Evolutionary conservation across 257 asterid genomes (phyloP).

Genomic region (Gardenia jasminoides): DNA sequence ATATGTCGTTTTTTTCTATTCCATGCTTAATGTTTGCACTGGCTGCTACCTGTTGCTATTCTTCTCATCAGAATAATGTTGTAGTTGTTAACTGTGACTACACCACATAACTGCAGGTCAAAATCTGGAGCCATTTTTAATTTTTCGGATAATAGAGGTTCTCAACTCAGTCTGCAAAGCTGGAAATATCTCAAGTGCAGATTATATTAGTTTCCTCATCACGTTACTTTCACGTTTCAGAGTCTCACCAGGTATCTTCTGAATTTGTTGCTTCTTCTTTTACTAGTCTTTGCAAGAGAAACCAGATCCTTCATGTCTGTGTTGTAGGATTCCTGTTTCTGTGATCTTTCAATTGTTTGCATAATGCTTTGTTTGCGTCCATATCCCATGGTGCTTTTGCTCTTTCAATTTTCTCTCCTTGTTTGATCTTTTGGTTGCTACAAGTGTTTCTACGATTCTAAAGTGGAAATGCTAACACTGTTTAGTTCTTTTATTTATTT

Average conservation of each 20-base stretch:
- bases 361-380: too few relatives aligned
- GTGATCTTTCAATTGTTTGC: background rate
- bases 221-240: slow-evolving; percentile 72
- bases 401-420: background rate
- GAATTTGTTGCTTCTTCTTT: slow-evolving; percentile 14
- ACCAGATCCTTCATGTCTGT: background rate
- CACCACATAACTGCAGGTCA: slow-evolving; percentile 43
- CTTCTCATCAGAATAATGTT: too few relatives aligned
- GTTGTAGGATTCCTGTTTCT: background rate
- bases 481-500: background rate
- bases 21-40: background rate
- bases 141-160: slow-evolving; percentile 65
- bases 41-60: background rate
- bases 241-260: slow-evolving; percentile 65
- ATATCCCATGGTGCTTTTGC: background rate
- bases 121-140: slow-evolving; percentile 45
- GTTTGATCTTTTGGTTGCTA: background rate
- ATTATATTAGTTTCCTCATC: slow-evolving; percentile 72
- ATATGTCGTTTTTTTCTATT: background rate
- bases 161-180: slow-evolving; percentile 68
- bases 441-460: background rate
- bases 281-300: slow-evolving; percentile 10
- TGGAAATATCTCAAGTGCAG: slow-evolving; percentile 72
- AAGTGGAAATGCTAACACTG: background rate
- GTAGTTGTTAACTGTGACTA: background rate